A percentile compares a stretch with the other conserved stretches of the same genome.
These are phyloP conservation scores for Ustilago loliicola DNA, from an alignment of 1,284 basidiomycete species.

Conservation along the genomic window DNA sequence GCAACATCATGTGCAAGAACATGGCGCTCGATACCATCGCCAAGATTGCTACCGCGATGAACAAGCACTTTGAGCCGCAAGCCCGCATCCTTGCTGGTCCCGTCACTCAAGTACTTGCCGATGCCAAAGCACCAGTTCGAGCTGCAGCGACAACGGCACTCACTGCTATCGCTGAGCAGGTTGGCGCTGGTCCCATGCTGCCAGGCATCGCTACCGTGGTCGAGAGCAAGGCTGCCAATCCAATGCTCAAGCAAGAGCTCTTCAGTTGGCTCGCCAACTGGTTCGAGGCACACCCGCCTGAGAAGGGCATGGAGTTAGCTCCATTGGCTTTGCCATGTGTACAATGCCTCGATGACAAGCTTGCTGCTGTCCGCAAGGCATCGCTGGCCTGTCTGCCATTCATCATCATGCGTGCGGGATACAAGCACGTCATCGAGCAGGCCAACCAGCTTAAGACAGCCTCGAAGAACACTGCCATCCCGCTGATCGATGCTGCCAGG, in stretches of 20 bases:
- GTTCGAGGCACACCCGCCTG: constrained; percentile 78
- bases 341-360: constrained; percentile 89
- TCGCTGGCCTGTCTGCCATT: constrained; percentile 85
- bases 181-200: constrained; percentile 85
- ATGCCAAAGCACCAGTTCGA: constrained; percentile 91
- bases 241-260: constrained; percentile 85
- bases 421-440: constrained; percentile 87
- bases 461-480: constrained; percentile 84
- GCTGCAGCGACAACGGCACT: constrained; percentile 83
- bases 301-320: constrained; percentile 78
- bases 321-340: constrained; percentile 81
- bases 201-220: constrained; percentile 82
- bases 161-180: constrained; percentile 85
- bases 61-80: constrained; percentile 92
- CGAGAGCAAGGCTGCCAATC: constrained; percentile 82
- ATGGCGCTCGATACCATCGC: constrained; percentile 90
- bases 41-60: constrained; percentile 92
- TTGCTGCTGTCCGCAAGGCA: constrained; percentile 89
- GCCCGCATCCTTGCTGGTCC: constrained; percentile 82
- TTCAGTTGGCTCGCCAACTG: constrained; percentile 87
- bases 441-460: constrained; percentile 90
- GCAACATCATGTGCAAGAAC: constrained; percentile 92
- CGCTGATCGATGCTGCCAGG: constrained; percentile 82
- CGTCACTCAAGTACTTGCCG: constrained; percentile 86
- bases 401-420: constrained; percentile 83